Conservation (phyloP, 306 rosid species). For the Glycine soja region DNA sequence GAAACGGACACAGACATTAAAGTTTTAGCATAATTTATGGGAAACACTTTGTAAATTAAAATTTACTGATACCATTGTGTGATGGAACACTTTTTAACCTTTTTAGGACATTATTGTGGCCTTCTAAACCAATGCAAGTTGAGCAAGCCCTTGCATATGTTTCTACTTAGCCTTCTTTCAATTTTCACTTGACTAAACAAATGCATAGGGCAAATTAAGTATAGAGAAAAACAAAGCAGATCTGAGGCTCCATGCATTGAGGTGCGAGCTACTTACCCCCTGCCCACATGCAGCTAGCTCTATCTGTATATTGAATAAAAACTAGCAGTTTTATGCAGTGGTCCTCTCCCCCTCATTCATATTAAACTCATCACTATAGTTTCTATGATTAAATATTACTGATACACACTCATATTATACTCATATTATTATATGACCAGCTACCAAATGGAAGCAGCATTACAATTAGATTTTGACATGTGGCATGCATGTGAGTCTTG, state of each 20-base stretch:
- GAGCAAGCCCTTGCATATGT: constrained; percentile 43
- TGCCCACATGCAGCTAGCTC: constrained; percentile 67
- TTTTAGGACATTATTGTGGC: constrained; percentile 47
- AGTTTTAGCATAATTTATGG: constrained; percentile 25
- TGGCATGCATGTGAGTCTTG: constrained; percentile 62
- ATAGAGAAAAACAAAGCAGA: constrained; percentile 47
- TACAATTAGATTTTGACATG: constrained; percentile 54
- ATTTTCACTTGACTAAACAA: constrained; percentile 41
- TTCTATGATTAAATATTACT: constrained; percentile 49
- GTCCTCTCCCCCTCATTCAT: constrained; percentile 47
- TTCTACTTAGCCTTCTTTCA: constrained; percentile 33
- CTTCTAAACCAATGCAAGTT: constrained; percentile 44
- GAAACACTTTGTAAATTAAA: constrained; percentile 36
- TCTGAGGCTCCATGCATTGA: constrained; percentile 64
- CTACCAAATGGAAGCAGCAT: constrained; percentile 40
- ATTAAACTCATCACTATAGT: constrained; percentile 43
- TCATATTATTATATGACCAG: constrained; percentile 40
- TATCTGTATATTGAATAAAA: constrained; percentile 51
- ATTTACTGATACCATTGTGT: constrained; percentile 22
- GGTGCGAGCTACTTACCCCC: constrained; percentile 67
- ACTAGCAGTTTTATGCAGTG: constrained; percentile 54
- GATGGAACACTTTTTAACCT: constrained; percentile 44
- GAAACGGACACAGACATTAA: constrained; percentile 33
- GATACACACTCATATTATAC: constrained; percentile 32
- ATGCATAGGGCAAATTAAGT: constrained; percentile 38